Percentiles rank a stretch among this genome's conserved stretches.
phyloP scores from a whole-genome alignment of 106 monocot species.

The Dendrobium catenatum region DNA sequence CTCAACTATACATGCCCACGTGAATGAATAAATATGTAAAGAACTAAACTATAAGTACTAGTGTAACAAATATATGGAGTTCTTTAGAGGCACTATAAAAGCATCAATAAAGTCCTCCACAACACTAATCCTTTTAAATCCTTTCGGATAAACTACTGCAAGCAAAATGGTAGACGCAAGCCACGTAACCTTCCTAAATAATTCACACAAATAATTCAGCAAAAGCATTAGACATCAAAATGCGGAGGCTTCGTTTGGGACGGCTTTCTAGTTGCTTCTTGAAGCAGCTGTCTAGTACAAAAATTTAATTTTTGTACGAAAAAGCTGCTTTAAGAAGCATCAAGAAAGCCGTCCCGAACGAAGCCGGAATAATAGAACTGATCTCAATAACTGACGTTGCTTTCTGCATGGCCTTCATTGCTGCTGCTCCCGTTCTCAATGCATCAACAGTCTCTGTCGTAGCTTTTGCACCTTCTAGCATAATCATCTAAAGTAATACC shows the following conservation, averaged over 20 bases:
- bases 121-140: too few relatives aligned
- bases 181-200: background rate
- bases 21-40: background rate
- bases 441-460: conserved; percentile 96
- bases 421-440: conserved; percentile 87
- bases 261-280: too few relatives aligned
- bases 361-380: background rate
- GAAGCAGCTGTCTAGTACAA: too few relatives aligned
- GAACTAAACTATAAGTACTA: background rate
- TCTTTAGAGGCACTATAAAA: background rate
- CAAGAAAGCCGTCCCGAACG: too few relatives aligned
- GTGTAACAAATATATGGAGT: background rate
- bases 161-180: background rate
- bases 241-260: too few relatives aligned
- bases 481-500: conserved; percentile 59
- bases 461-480: conserved; percentile 94
- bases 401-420: conserved; percentile 91
- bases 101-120: background rate
- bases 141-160: too few relatives aligned
- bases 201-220: background rate
- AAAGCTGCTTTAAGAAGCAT: too few relatives aligned
- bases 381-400: conserved; percentile 55
- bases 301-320: too few relatives aligned
- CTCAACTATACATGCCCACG: background rate
- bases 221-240: background rate